Evolutionary conservation across 2,329 filamentous ascomycete species (phyloP), one percentile per base, ranked within the genome.

Genomic region (Periconia sp.): DNA sequence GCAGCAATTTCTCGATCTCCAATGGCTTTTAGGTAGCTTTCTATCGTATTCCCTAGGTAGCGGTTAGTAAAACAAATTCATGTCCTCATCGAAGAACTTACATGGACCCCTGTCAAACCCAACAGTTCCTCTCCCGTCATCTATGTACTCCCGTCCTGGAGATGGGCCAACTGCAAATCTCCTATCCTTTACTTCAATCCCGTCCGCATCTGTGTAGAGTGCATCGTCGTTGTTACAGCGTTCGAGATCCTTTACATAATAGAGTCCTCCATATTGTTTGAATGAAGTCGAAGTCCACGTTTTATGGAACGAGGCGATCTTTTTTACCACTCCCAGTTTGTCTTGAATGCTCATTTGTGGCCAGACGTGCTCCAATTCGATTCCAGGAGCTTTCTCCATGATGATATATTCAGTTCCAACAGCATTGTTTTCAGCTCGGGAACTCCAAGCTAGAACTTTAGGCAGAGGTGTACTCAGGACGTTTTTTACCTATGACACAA

Each of bases 141-240:
- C 71, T 35, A 68, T 51, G 45, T 53, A 69, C 47, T 68, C 62
- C 42, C 72, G 65, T 35, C 64, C 68, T 46, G 64, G 69, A 19
- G 70, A 66, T 3, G 71, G 75, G 10, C 76, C 76, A 46, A 78
- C 55, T 19, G 66, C 62, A 55, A 75, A 77, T n/a, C 52, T 54
- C 41, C 52, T 37, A 43, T 71, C 52, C 46, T 31, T 58, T 17
- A 64, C 59, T 18, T 55, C 27, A 7, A 49, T 43, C 19, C 57
- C 59, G 49, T 61, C 56, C 46, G 51, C 51, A 58, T 66, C 54
- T 30, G 55, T 44, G 35, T 68, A 63, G 20, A 64, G 46, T 17
- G 49, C 50, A 48, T 60, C 37, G 46, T 50, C 51, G 43, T 23
- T 31, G 20, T 54, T 23, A 18, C 48, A 33, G 30, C 57, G 20